Conservation (phyloP, 768 basidiomycete species). For the Kwoniella shandongensis region DNA sequence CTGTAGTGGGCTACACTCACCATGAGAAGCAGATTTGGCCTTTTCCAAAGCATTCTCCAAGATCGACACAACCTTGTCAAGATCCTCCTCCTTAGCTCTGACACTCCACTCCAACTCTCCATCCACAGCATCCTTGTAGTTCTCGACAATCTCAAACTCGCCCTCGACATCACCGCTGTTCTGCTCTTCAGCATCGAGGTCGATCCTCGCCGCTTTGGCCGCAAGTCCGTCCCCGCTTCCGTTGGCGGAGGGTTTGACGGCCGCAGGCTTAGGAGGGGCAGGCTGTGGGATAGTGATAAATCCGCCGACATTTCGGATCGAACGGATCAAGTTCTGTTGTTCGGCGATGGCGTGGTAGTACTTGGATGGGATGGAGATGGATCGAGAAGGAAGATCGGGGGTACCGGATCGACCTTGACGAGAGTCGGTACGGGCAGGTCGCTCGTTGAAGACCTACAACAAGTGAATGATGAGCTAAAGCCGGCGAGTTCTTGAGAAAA, state of each 20-base stretch:
- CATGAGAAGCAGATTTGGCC: slow-evolving; percentile 46
- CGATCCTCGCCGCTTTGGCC: slow-evolving; percentile 73
- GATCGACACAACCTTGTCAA: slow-evolving; percentile 70
- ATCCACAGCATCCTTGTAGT: slow-evolving; percentile 78
- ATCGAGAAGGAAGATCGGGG: slow-evolving; percentile 42
- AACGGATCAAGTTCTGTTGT: slow-evolving; percentile 83
- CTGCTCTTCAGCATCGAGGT: slow-evolving; percentile 60
- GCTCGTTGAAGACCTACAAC: slow-evolving; percentile 20
- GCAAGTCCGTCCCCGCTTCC: slow-evolving; percentile 26
- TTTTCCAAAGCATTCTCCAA: slow-evolving; percentile 43
- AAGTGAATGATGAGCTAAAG: slow-evolving; percentile 2
- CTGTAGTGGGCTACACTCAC: slow-evolving; percentile 17
- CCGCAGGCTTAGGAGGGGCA: slow-evolving; percentile 37
- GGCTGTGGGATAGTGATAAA: slow-evolving; percentile 68
- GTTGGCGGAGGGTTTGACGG: slow-evolving; percentile 46
- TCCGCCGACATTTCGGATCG: slow-evolving; percentile 76
- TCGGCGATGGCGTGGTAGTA: slow-evolving; percentile 83
- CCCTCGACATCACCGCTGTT: slow-evolving; percentile 55
- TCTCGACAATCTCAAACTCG: slow-evolving; percentile 71
- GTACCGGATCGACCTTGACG: slow-evolving; percentile 48
- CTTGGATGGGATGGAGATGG: slow-evolving; percentile 75
- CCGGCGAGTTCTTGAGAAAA: not conserved
- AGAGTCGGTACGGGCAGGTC: slow-evolving; percentile 28
- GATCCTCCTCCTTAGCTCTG: slow-evolving; percentile 72
- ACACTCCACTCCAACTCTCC: slow-evolving; percentile 83